phyloP scores from a whole-genome alignment of 2,329 filamentous ascomycete genomes.

The Exophiala lecanii-corni region DNA sequence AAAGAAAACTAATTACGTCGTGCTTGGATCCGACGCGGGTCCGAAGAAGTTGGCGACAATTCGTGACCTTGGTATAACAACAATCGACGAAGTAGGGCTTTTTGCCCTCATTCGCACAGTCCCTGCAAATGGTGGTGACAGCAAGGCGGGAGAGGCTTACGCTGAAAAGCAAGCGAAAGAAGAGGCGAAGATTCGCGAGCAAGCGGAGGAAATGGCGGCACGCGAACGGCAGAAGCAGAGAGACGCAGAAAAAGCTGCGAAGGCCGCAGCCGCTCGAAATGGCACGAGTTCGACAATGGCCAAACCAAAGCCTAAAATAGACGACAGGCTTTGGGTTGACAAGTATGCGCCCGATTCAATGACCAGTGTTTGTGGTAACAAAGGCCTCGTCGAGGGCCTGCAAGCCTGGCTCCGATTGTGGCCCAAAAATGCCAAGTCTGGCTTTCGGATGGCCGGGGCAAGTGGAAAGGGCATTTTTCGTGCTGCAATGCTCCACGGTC shows the following conservation, averaged over 20 bases:
- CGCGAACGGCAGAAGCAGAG: constrained; percentile 59
- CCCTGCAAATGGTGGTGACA: constrained; percentile 80
- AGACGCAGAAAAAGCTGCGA: constrained; percentile 45
- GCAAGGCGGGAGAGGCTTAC: constrained; percentile 80
- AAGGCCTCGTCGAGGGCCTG: constrained; percentile 80
- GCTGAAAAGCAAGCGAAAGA: constrained; percentile 82
- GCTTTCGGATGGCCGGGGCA: constrained; percentile 76
- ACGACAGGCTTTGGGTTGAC: constrained; percentile 78
- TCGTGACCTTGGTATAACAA: constrained; percentile 71
- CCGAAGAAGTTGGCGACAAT: constrained; percentile 92
- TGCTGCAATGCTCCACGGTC: constrained; percentile 91
- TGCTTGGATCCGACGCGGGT: constrained; percentile 84
- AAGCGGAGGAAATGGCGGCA: constrained; percentile 78
- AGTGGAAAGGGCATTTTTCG: constrained; percentile 80
- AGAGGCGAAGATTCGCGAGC: constrained; percentile 72
- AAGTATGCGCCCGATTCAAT: constrained; percentile 88
- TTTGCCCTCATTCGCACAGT: constrained; percentile 78
- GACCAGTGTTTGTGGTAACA: constrained; percentile 92
- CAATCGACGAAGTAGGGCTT: constrained; percentile 88
- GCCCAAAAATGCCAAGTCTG: constrained; percentile 69
- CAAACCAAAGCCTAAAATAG: constrained; percentile 40
- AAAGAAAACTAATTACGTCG: constrained; percentile 88
- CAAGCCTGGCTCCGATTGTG: constrained; percentile 83
- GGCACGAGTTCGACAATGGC: constrained; percentile 35
- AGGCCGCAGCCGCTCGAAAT: constrained; percentile 37